Conservation (phyloP, 331 rosid species). For the Ulmus americana region DNA sequence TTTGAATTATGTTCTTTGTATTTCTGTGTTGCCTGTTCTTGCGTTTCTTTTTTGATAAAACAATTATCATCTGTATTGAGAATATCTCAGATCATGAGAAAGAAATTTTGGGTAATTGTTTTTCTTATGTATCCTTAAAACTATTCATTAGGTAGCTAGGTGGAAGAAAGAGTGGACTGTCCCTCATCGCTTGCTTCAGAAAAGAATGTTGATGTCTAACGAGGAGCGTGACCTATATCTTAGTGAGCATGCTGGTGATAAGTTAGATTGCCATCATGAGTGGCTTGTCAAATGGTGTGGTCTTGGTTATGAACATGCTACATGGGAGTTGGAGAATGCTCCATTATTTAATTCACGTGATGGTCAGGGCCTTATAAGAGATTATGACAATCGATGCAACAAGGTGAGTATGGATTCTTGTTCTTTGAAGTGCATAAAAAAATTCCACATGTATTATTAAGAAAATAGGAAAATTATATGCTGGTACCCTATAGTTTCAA, state of each 20-base stretch:
- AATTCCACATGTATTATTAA: conserved; percentile 10
- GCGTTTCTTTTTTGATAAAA: not conserved
- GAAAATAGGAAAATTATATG: not conserved
- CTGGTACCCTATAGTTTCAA: not conserved
- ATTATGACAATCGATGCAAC: conserved; percentile 43
- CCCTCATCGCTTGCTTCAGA: conserved; percentile 60
- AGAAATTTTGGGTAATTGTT: not conserved
- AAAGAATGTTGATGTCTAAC: conserved; percentile 34
- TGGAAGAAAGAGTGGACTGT: conserved; percentile 53
- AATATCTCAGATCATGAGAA: too few relatives aligned
- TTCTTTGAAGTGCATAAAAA: conserved; percentile 31
- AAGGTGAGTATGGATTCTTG: conserved; percentile 32
- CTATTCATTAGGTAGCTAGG: conserved; percentile 30
- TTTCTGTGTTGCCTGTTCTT: conserved; percentile 1
- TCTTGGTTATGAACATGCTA: conserved; percentile 52
- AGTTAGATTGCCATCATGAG: conserved; percentile 32
- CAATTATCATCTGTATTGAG: too few relatives aligned
- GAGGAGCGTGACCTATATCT: conserved; percentile 25
- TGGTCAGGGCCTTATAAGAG: conserved; percentile 40
- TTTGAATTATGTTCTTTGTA: not conserved
- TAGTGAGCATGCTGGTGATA: conserved; percentile 28
- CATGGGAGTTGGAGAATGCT: conserved; percentile 69
- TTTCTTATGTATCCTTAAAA: conserved; percentile 1
- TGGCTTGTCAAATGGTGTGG: conserved; percentile 79
- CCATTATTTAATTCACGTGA: conserved; percentile 37